Evolutionary conservation across 2,329 filamentous ascomycete genomes (phyloP).

Genomic region (Cephalotrichum gorgonifer): DNA sequence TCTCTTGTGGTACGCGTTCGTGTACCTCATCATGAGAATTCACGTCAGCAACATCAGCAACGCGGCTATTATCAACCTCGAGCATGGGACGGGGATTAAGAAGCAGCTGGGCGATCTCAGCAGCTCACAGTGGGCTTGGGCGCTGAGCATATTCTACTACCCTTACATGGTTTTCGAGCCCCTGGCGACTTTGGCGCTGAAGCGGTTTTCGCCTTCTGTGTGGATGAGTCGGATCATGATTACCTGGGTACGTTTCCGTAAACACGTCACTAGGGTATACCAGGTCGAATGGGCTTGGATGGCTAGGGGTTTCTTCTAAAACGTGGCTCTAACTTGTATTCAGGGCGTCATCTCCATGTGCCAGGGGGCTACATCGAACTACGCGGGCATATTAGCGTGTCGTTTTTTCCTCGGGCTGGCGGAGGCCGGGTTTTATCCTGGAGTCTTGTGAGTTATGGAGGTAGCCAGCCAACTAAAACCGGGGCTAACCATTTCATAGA

Average conservation of each 20-base stretch:
- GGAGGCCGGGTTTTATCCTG: constrained; percentile 19
- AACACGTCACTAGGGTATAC: neutral
- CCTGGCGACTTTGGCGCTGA: constrained; percentile 13
- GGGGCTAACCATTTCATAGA: neutral
- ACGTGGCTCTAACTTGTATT: neutral
- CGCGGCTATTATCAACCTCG: constrained; percentile 16
- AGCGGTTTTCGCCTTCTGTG: constrained; percentile 11
- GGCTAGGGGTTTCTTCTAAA: neutral
- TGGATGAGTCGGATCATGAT: constrained; percentile 17
- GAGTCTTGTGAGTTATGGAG: constrained; percentile 9
- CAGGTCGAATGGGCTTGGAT: neutral
- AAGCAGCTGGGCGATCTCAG: constrained; percentile 13
- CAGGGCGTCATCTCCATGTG: constrained; percentile 14
- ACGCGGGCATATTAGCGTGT: constrained; percentile 14
- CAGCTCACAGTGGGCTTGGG: constrained; percentile 15
- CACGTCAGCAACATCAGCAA: constrained; percentile 16
- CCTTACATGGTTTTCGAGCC: constrained; percentile 17
- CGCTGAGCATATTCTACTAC: constrained; percentile 15
- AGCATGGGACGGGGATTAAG: constrained; percentile 15
- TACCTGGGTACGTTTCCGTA: constrained; percentile 11
- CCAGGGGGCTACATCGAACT: constrained; percentile 13
- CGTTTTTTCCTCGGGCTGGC: constrained; percentile 17
- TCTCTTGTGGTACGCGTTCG: constrained; percentile 13
- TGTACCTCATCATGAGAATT: constrained; percentile 15
- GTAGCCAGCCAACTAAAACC: neutral